These are phyloP conservation scores for Erucastrum elatum DNA, from an alignment of 345 rosid species.

Conservation along the genomic window DNA sequence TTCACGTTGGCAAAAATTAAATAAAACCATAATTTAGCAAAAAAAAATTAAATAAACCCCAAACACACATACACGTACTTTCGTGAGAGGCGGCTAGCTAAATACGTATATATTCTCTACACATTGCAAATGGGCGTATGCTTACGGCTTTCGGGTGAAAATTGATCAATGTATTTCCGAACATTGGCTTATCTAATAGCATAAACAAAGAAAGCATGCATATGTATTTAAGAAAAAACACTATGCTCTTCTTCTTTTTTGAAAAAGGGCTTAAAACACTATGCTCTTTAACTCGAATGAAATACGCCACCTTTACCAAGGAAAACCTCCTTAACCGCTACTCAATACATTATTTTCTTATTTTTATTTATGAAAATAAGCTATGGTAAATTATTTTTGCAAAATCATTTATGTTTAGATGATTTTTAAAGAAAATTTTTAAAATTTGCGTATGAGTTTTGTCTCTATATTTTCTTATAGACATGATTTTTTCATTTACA, in stretches of 20 bases:
- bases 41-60: slow-evolving; percentile 8
- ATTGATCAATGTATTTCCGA: neutral
- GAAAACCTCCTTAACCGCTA: neutral
- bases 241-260: neutral
- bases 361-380: neutral
- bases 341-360: neutral
- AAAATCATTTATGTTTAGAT: neutral
- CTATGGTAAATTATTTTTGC: neutral
- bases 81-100: slow-evolving; percentile 20
- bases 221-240: neutral
- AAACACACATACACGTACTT: slow-evolving; percentile 22
- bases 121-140: slow-evolving; percentile 2
- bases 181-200: neutral
- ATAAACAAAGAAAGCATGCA: neutral
- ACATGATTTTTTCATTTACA: neutral
- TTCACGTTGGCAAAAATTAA: slow-evolving; percentile 17
- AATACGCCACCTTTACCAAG: neutral
- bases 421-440: neutral
- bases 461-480: neutral
- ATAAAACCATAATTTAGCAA: neutral
- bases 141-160: neutral
- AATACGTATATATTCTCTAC: slow-evolving; percentile 26
- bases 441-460: neutral
- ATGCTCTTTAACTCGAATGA: neutral
- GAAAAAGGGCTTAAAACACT: neutral